Base-by-base conservation (phyloP, 768 basidiomycete species). In the Trametes punicea region DNA sequence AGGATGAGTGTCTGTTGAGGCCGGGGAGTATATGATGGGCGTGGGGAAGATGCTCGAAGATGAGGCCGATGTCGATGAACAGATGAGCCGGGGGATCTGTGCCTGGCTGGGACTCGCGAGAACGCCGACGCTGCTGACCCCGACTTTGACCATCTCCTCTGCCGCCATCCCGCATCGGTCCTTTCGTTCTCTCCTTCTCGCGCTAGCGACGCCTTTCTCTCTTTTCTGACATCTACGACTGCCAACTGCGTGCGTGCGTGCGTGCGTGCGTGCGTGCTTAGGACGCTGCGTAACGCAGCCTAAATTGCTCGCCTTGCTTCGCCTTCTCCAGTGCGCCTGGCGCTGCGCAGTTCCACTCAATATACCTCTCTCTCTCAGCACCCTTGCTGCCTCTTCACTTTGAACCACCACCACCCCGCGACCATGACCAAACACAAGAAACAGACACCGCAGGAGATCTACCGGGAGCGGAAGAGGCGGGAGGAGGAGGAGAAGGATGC, bases 401-500 rank as follows among this genome's bases (percentile, higher is more conserved):
- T 39, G 23, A 8, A 36, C 34, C 34, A 10, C 36, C 27, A 30
- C 11, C 27, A 30, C 29, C 33, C 18, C 20, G 45, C 39, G 25
- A 47, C 41, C 41, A 67, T 69, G 66, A 56, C 63, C 25, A 65
- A 64, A 47, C 55, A 60, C 53, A 69, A 77, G 23, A 84, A 77
- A 26, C 76, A 73, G 2, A 81, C 84, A 4, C 78, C 84, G 1
- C 85, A 87, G 68, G 87, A 89, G 62, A 57, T 82, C 39, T 83
- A 85, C 71, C 73, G 72, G 60, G 81, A 80, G 21, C 73, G 80
- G 49, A 83, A 76, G 62, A 75, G 77, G 49, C 75, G 79, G 64
- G 86, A 89, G 67, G 87, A 88, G 62, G 73, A 74, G 46, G 87
- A 87, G 66, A 74, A 70, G 65, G 69, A 72, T 6, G 84, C 84